Conservation (phyloP, 345 rosid genomes). For the Salix dunnii region DNA sequence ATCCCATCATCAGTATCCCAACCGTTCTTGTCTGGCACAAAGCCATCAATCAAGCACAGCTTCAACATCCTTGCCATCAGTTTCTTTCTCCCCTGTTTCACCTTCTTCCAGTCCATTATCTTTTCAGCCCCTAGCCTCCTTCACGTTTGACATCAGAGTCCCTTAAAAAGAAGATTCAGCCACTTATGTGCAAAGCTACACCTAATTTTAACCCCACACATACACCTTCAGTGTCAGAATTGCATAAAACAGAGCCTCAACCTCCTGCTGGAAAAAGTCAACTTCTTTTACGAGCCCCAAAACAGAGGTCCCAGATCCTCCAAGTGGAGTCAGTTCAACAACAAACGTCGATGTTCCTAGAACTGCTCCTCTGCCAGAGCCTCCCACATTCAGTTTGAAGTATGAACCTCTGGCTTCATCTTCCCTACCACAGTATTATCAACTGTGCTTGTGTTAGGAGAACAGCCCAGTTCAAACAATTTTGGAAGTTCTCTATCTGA, state of each 20-base stretch:
- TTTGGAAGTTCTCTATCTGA: no score
- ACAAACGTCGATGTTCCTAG: no score
- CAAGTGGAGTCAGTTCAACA: no score
- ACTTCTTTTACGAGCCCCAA: no score
- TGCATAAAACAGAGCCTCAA: constrained; percentile 2
- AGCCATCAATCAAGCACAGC: constrained; percentile 33
- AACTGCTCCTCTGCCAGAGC: no score
- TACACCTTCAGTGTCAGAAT: neutral
- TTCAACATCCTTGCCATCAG: constrained; percentile 23
- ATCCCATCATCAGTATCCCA: neutral
- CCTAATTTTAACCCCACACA: neutral
- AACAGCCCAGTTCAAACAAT: no score
- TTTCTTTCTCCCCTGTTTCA: constrained; percentile 23
- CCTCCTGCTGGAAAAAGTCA: neutral
- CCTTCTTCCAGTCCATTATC: constrained; percentile 30
- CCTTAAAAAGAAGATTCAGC: constrained; percentile 3
- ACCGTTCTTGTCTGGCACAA: constrained; percentile 8
- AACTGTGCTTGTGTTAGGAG: no score
- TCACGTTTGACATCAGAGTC: constrained; percentile 2
- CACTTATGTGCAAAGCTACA: neutral
- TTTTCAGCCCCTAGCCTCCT: constrained; percentile 23
- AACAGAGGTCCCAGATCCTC: no score
- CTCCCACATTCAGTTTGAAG: no score
- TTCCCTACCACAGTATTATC: no score
- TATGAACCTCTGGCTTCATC: no score